Conservation (phyloP, 495 filamentous ascomycete genomes). For the Staphylotrichum tortipilum region DNA sequence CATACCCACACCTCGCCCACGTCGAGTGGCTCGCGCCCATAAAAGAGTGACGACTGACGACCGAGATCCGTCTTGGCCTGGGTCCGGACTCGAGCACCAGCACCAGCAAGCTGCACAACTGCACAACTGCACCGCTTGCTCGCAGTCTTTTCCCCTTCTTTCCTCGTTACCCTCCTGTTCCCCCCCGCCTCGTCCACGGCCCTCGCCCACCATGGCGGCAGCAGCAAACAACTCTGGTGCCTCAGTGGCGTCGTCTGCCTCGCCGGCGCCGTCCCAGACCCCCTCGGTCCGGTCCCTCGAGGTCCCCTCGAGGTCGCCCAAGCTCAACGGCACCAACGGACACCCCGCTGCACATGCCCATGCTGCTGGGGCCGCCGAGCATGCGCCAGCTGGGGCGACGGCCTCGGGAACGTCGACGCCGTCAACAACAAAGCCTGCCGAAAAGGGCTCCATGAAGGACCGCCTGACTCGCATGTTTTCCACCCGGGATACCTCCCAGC, state of each 20-base stretch:
- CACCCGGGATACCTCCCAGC: slow-evolving; percentile 32
- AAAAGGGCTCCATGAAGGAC: slow-evolving; percentile 42
- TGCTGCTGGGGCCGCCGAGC: slow-evolving; percentile 12
- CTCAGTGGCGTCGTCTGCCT: slow-evolving; percentile 29
- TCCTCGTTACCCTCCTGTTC: too few relatives aligned
- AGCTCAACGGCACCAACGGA: slow-evolving; percentile 32
- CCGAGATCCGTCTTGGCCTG: too few relatives aligned
- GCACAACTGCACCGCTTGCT: too few relatives aligned
- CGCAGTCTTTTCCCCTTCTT: too few relatives aligned
- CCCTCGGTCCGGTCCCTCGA: slow-evolving; percentile 41
- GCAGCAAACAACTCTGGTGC: slow-evolving; percentile 8
- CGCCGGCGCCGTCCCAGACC: slow-evolving; percentile 33
- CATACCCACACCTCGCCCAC: too few relatives aligned
- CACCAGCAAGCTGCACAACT: too few relatives aligned
- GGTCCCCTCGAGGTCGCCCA: slow-evolving; percentile 31
- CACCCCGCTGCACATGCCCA: slow-evolving; percentile 15
- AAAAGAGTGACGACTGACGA: too few relatives aligned
- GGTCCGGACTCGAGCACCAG: not conserved
- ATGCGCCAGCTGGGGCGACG: too few relatives aligned
- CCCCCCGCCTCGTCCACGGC: too few relatives aligned
- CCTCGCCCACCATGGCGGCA: slow-evolving; percentile 16
- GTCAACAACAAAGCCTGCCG: slow-evolving; percentile 34
- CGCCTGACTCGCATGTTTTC: slow-evolving; percentile 45
- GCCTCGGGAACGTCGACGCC: too few relatives aligned
- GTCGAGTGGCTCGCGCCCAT: too few relatives aligned